phyloP scores from a whole-genome alignment of 2,329 filamentous ascomycete genomes.

The Neonectria punicea region DNA sequence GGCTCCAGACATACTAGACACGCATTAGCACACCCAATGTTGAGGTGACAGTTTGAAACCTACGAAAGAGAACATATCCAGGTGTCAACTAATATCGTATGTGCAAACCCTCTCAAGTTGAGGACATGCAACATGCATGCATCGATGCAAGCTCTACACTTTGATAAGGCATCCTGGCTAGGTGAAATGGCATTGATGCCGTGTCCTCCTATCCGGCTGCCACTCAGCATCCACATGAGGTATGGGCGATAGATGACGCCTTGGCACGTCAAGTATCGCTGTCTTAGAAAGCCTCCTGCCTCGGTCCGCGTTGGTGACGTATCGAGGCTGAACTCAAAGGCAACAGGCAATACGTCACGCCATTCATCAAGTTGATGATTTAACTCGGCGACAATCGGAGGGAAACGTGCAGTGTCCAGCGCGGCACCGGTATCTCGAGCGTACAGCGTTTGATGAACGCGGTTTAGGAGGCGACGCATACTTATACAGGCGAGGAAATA shows the following conservation, averaged over 20 bases:
- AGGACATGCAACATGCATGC: slow-evolving; percentile 60
- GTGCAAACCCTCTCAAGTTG: slow-evolving; percentile 58
- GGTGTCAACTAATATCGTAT: slow-evolving; percentile 63
- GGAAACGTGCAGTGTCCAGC: slow-evolving; percentile 57
- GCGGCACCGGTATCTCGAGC: slow-evolving; percentile 56
- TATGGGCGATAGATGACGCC: slow-evolving; percentile 65
- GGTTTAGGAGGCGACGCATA: slow-evolving; percentile 59
- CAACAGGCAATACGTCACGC: slow-evolving; percentile 57
- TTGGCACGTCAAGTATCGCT: slow-evolving; percentile 62
- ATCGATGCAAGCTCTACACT: slow-evolving; percentile 58
- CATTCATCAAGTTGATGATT: slow-evolving; percentile 61
- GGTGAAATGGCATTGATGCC: slow-evolving; percentile 40
- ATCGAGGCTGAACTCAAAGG: slow-evolving; percentile 54
- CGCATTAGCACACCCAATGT: not conserved
- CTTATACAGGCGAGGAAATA: slow-evolving; percentile 66
- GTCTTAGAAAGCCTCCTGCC: slow-evolving; percentile 59
- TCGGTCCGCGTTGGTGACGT: slow-evolving; percentile 47
- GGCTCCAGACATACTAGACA: slow-evolving; percentile 57
- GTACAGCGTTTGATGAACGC: slow-evolving; percentile 61
- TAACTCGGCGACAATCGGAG: slow-evolving; percentile 58
- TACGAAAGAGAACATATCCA: slow-evolving; percentile 66
- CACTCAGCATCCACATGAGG: slow-evolving; percentile 60
- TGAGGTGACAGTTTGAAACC: slow-evolving; percentile 31
- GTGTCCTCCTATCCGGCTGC: slow-evolving; percentile 41
- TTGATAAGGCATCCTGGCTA: slow-evolving; percentile 49